Evolutionary conservation across 345 rosid species (phyloP).

Genomic region (Moricandia moricandioides): DNA sequence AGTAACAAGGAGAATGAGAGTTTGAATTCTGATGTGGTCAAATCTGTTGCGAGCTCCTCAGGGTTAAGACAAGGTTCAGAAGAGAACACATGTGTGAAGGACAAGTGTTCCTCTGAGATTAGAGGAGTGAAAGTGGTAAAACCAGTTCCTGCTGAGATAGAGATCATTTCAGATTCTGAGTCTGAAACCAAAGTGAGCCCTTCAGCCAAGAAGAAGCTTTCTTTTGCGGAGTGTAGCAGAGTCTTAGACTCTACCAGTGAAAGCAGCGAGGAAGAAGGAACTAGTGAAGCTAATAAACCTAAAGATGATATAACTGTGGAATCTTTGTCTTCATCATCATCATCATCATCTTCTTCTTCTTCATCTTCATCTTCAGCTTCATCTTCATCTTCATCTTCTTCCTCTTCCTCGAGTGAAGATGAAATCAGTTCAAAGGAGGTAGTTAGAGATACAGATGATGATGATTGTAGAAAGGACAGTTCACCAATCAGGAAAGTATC

Average conservation of each 20-base stretch:
- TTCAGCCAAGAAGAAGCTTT: conserved; percentile 16
- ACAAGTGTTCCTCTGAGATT: conserved; percentile 3
- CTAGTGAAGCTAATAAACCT: not conserved
- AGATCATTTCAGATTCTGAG: conserved; percentile 35
- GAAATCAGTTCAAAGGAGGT: conserved; percentile 4
- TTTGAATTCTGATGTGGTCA: not conserved
- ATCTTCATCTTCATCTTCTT: not conserved
- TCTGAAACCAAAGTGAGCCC: conserved; percentile 15
- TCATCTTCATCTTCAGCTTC: not conserved
- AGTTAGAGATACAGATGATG: conserved; percentile 27
- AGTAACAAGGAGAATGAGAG: not conserved
- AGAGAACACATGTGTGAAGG: not conserved
- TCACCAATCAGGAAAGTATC: conserved; percentile 10
- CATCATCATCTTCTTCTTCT: not conserved
- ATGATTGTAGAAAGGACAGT: conserved; percentile 1
- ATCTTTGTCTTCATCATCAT: conserved; percentile 16
- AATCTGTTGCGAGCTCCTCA: not conserved
- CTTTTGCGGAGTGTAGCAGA: not conserved
- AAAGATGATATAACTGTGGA: conserved; percentile 3
- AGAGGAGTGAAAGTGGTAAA: not conserved
- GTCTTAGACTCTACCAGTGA: not conserved
- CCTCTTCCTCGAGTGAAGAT: conserved; percentile 28
- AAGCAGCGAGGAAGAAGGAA: not conserved
- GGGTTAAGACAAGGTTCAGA: not conserved
- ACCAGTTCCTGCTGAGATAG: not conserved